Evolutionary conservation across 1,139 yeast genomes (phyloP).

Genomic region (Kodamaea fungicola): DNA sequence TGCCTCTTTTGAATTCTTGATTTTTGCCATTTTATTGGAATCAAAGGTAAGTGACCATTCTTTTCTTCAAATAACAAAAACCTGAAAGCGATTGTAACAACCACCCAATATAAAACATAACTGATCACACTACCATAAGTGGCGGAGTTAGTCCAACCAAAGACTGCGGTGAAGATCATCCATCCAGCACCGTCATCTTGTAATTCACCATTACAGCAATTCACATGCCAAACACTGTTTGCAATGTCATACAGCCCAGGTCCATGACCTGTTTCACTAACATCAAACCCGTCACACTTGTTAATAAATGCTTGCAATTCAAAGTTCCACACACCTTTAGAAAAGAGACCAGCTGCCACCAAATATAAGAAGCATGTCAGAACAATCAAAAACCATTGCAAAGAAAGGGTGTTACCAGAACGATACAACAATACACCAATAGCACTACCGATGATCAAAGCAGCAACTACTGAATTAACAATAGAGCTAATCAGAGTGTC

Average conservation of each 20-base stretch:
- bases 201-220: conserved; percentile 39
- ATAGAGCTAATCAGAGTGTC: conserved; percentile 34
- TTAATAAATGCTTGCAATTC: conserved; percentile 41
- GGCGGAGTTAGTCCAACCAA: conserved; percentile 96
- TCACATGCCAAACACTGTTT: conserved; percentile 45
- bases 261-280: conserved; percentile 47
- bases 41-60: conserved; percentile 49
- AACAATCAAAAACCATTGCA: conserved; percentile 37
- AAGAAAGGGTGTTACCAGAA: conserved; percentile 41
- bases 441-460: conserved; percentile 28
- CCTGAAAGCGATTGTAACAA: conserved; percentile 37
- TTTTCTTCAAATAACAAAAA: conserved; percentile 53
- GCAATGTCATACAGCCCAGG: conserved; percentile 45
- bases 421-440: conserved; percentile 39
- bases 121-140: conserved; percentile 87
- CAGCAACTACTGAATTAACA: conserved; percentile 27
- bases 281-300: conserved; percentile 43
- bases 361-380: conserved; percentile 43
- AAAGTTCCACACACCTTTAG: conserved; percentile 46
- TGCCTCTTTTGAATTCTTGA: conserved; percentile 50
- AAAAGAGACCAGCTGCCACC: conserved; percentile 45
- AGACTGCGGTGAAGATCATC: conserved; percentile 50
- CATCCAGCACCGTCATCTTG: conserved; percentile 42
- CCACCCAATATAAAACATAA: conserved; percentile 73
- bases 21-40: conserved; percentile 62